Percentiles rank a stretch among this genome's conserved stretches.
Conservation (phyloP, 495 filamentous ascomycete genomes). For the Darksidea phi region DNA sequence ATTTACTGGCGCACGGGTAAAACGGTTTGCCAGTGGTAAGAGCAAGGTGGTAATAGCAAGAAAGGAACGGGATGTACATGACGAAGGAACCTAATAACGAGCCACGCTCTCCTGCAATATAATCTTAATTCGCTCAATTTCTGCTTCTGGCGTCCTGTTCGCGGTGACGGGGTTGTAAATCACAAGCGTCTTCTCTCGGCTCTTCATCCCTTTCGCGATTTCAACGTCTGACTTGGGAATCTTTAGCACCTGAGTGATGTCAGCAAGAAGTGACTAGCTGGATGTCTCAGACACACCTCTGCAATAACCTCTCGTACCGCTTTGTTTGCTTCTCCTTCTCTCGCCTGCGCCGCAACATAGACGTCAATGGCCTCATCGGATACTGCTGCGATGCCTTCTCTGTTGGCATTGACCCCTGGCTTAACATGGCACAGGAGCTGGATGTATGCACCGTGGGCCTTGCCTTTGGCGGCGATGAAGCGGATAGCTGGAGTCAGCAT, state of each 20-base stretch:
- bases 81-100: constrained; percentile 7
- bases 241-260: constrained; percentile 49
- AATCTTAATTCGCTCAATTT: constrained; percentile 27
- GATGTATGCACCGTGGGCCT: constrained; percentile 24
- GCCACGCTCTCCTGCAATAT: constrained; percentile 21
- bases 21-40: neutral
- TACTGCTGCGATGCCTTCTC: constrained; percentile 57
- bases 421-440: constrained; percentile 62
- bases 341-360: constrained; percentile 60
- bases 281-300: constrained; percentile 47
- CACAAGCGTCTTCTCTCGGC: constrained; percentile 57
- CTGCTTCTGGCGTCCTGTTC: constrained; percentile 17
- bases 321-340: constrained; percentile 66
- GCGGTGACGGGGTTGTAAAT: constrained; percentile 13
- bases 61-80: neutral
- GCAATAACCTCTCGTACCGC: constrained; percentile 64
- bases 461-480: constrained; percentile 22
- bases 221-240: constrained; percentile 63
- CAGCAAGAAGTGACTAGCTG: neutral
- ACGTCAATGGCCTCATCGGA: constrained; percentile 57
- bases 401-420: constrained; percentile 59
- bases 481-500: constrained; percentile 29
- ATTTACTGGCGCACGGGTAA: constrained; percentile 17
- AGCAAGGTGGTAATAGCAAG: neutral
- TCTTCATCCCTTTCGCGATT: constrained; percentile 63